Conservation (phyloP, 164 flowering plant genomes). For the Umbellularia californica region DNA sequence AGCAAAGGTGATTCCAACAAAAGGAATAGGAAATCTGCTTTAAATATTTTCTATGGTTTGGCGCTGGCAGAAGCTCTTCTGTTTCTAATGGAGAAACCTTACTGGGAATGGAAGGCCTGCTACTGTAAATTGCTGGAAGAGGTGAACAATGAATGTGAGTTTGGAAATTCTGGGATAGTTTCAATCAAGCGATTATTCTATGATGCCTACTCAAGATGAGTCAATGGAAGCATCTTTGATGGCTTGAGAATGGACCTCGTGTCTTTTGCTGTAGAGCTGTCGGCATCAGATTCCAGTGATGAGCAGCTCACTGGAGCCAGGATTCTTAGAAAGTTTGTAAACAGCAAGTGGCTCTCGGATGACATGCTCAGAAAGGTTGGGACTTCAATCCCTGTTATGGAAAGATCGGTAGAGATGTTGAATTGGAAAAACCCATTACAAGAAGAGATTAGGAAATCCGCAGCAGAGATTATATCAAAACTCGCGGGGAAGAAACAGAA, state of each 20-base stretch:
- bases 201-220: slow-evolving; percentile 78
- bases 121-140: slow-evolving; percentile 50
- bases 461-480: slow-evolving; percentile 71
- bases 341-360: slow-evolving; percentile 41
- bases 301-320: slow-evolving; percentile 83
- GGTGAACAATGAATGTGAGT: slow-evolving; percentile 58
- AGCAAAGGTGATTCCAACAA: slow-evolving; percentile 64
- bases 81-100: slow-evolving; percentile 78
- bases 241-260: slow-evolving; percentile 93
- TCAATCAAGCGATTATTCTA: slow-evolving; percentile 77
- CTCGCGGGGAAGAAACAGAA: slow-evolving; percentile 83
- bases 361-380: slow-evolving; percentile 85
- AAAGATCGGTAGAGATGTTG: slow-evolving; percentile 84
- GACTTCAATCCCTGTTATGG: slow-evolving; percentile 53
- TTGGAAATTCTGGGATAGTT: slow-evolving; percentile 57
- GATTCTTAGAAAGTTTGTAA: slow-evolving; percentile 46
- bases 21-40: slow-evolving; percentile 64
- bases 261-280: slow-evolving; percentile 67
- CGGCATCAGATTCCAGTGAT: slow-evolving; percentile 62
- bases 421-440: slow-evolving; percentile 84
- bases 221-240: slow-evolving; percentile 88
- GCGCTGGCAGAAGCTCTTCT: slow-evolving; percentile 82
- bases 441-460: slow-evolving; percentile 70
- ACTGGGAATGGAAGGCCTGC: slow-evolving; percentile 80
- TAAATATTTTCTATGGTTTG: slow-evolving; percentile 71